phyloP scores from a whole-genome alignment of 352 stramenopile species.

The Pythium oligandrum region DNA sequence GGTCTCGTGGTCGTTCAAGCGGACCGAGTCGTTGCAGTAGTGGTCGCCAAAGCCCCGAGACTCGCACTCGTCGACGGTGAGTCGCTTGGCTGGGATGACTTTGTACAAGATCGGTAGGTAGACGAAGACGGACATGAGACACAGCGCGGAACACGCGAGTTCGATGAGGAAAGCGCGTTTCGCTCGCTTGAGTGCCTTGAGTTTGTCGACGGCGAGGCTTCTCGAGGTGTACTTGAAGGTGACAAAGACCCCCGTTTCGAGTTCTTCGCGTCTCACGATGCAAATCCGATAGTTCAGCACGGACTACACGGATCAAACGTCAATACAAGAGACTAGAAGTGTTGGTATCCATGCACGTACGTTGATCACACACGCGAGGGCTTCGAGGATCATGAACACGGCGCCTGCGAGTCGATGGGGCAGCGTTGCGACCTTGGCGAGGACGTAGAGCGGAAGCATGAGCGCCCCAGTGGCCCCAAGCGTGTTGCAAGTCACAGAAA shows the following conservation, averaged over 20 bases:
- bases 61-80: conserved; percentile 41
- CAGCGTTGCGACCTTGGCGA: conserved; percentile 25
- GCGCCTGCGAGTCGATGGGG: conserved; percentile 41
- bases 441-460: conserved; percentile 37
- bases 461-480: conserved; percentile 35
- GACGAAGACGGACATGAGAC: conserved; percentile 42
- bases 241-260: conserved; percentile 54
- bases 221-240: conserved; percentile 42
- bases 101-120: conserved; percentile 52
- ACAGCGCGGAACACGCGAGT: conserved; percentile 38
- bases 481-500: conserved; percentile 35
- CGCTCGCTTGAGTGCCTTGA: conserved; percentile 32
- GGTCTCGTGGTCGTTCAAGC: conserved; percentile 36
- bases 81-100: conserved; percentile 23
- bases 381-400: conserved; percentile 42
- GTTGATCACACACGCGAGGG: conserved; percentile 50
- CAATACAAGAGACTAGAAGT: not conserved
- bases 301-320: conserved; percentile 22
- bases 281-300: conserved; percentile 60
- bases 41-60: conserved; percentile 31
- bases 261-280: conserved; percentile 44
- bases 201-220: conserved; percentile 39
- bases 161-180: conserved; percentile 50
- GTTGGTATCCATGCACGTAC: conserved; percentile 21
- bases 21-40: conserved; percentile 49